phyloP scores from a whole-genome alignment of 1,139 yeast species.

The Geotrichum bryndzae region DNA sequence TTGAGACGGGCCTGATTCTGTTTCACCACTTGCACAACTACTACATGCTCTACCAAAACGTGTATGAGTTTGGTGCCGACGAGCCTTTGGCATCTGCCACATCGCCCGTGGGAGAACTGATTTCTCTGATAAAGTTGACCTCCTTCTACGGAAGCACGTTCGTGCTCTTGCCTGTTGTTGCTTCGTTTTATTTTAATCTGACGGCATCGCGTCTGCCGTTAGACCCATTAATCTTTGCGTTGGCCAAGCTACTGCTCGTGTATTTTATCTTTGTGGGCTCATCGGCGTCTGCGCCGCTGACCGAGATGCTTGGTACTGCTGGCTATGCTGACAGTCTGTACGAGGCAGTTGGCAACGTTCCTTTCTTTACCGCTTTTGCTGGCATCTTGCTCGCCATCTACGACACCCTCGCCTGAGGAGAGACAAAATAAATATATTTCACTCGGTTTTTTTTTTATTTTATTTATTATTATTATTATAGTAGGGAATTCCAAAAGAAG shows the following conservation, averaged over 20 bases:
- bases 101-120: background rate
- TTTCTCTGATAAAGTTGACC: background rate
- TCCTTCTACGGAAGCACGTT: background rate
- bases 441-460: too few species aligned
- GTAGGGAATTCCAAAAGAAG: too few species aligned
- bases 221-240: background rate
- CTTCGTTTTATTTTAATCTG: constrained; percentile 4
- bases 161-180: background rate
- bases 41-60: background rate
- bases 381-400: constrained; percentile 5
- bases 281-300: background rate
- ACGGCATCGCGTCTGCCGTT: background rate
- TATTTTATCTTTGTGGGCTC: background rate
- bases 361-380: constrained; percentile 1
- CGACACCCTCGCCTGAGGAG: background rate
- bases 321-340: background rate
- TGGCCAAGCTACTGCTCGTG: background rate
- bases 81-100: background rate
- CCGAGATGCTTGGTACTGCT: background rate
- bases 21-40: background rate
- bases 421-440: too few species aligned
- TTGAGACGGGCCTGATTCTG: background rate
- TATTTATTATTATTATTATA: too few species aligned
- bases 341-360: background rate
- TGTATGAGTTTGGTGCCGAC: background rate